Base-by-base conservation (phyloP, 805 yeast genomes). In the Kuraishia floccosa region DNA sequence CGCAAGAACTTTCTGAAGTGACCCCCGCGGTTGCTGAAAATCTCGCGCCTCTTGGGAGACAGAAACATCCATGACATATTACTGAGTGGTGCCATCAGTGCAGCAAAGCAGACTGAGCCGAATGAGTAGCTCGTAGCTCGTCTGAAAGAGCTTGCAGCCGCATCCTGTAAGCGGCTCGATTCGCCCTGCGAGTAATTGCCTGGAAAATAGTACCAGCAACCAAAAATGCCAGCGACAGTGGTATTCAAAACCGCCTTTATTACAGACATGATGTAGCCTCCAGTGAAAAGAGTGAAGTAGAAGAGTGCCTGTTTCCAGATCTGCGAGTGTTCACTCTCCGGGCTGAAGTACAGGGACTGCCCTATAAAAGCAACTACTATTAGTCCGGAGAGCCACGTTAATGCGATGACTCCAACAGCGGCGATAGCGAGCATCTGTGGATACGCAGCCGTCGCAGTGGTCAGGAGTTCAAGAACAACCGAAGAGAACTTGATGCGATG, bases 151-250 rank as follows among this genome's bases (percentile, higher is more conserved):
- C 86, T 84, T 28, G 74, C 54, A 1, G 86, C 85, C 5, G 89
- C 84, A 59, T 68, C 66, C 45, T 51, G 68, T 24, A 91, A 89
- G 15, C 24, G 23, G 58, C 71, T 77, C 3, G 85, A 85, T 49
- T 77, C 78, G 47, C 76, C n/a, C n/a, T n/a, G n/a, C n/a, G n/a
- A n/a, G n/a, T n/a, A 84, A 3, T 85, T 68, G 36, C 62, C 65
- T 20, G 82, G 70, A 48, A 76, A 63, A 50, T 80, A 83, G 52
- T 79, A 82, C 94, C 94, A 83, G 10, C 83, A 68, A 9, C 94
- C 94, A 48, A 68, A 84, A 18, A 82, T 72, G 12, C 91, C 89
- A 12, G 85, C 65, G 28, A 82, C 74, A 1, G 86, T 71, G 13
- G 76, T 75, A 44, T 84, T 87, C 28, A 83, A 73, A 12, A 80